These are phyloP conservation scores for Zelopaecilomyces penicillatus DNA, from an alignment of 2,329 filamentous ascomycete genomes.

Conservation along the genomic window DNA sequence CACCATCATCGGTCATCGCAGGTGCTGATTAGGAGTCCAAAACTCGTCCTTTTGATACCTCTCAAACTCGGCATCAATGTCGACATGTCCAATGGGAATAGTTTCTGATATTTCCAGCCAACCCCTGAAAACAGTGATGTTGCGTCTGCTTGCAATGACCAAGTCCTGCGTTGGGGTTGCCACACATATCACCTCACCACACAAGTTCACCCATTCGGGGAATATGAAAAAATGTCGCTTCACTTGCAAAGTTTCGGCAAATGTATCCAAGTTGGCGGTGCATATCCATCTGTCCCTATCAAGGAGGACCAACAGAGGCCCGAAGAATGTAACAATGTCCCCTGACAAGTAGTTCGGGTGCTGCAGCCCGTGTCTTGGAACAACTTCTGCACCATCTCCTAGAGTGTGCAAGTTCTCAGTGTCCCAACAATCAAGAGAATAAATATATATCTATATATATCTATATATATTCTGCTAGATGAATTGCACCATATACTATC, in stretches of 20 bases:
- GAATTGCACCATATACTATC: too few relatives aligned
- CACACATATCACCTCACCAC: neutral
- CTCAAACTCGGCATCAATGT: slow-evolving; percentile 1
- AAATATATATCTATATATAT: too few relatives aligned
- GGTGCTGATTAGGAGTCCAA: neutral
- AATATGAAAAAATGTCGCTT: slow-evolving; percentile 2
- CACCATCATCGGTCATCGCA: too few relatives aligned
- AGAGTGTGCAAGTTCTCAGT: neutral
- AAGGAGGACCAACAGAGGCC: neutral
- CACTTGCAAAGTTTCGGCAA: neutral
- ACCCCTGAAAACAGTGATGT: neutral
- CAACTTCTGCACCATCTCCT: neutral
- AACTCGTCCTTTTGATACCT: neutral
- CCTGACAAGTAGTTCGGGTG: neutral
- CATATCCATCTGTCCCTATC: slow-evolving; percentile 3
- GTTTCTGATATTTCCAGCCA: slow-evolving; percentile 1
- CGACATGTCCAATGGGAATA: neutral
- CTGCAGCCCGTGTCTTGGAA: slow-evolving; percentile 1
- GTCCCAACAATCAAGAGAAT: slow-evolving; percentile 1
- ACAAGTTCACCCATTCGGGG: slow-evolving; percentile 1
- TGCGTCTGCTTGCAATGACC: neutral
- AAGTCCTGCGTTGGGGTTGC: neutral
- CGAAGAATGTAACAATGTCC: slow-evolving; percentile 1
- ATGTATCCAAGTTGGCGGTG: slow-evolving; percentile 1
- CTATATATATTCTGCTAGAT: too few relatives aligned